Evolutionary conservation across 257 asterid species (phyloP), one percentile per base, ranked within the genome.

Genomic region (Pogostemon cablin): DNA sequence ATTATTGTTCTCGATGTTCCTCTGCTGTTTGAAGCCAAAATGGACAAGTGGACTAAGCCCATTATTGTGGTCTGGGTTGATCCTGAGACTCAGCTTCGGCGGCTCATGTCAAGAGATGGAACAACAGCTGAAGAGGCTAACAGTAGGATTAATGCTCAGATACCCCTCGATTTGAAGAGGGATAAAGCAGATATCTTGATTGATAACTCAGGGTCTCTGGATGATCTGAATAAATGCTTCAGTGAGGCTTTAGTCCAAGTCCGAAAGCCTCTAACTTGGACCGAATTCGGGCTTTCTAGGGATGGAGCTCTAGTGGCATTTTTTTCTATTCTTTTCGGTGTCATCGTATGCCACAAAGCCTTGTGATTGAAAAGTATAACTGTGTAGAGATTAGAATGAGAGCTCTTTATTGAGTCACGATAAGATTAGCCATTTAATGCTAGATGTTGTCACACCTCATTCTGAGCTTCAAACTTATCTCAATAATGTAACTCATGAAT

Each of bases 1-100:
- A 72, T 75, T 48, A 89, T 91, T 50, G 88, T 91, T 76, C 97
- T 95, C 15, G 99, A 95, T 61, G 93, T 95, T 67, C 99, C 98
- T 69, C 81, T 95, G 79, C 79, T 95, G 85, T 91, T 95, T 76
- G 97, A 95, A 81, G 93, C 90, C 74, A 89, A 89, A 80, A 82
- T 95, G 79, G 93, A 86, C 80, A 85, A 68, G 65, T 91, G 96
- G 96, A 89, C 99, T 55, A 88, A 83, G 52, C 96, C 98, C 64
- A 81, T 86, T 42, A 76, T 91, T 69, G 98, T 95, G 56, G 90
- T 95, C 66, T 95, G 95, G 98, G 95, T 86, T 60, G 89, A 88
- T 69, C 95, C 89, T 2, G 81, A 83, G 80, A 95, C 97, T 75
- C 98, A 91, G 80, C 98, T 91, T 60, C 88, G 62, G 69, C 87